Conservation (phyloP, 2,329 filamentous ascomycete species). For the Fusarium irregulare region DNA sequence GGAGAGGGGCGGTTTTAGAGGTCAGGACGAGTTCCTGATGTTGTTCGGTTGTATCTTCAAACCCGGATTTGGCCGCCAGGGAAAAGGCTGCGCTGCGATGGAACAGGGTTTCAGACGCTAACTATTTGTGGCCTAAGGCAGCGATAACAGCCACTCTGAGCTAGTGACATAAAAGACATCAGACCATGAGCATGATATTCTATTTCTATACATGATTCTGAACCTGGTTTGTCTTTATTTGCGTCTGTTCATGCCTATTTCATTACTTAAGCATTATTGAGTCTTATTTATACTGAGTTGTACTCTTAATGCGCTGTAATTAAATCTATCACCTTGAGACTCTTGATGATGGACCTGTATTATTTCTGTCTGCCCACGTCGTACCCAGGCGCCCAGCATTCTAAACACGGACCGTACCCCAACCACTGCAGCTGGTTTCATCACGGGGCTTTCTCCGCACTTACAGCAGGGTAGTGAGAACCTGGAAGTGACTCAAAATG, state of each 20-base stretch:
- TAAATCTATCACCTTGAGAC: background rate
- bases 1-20: slow-evolving; percentile 35
- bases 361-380: background rate
- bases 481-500: slow-evolving; percentile 35
- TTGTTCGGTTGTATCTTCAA: slow-evolving; percentile 50
- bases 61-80: slow-evolving; percentile 53
- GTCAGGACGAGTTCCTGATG: slow-evolving; percentile 50
- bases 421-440: slow-evolving; percentile 32
- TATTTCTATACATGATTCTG: background rate
- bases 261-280: too few relatives aligned
- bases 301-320: background rate
- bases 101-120: slow-evolving; percentile 43
- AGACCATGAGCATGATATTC: background rate
- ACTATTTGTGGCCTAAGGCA: slow-evolving; percentile 53
- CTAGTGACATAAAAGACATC: slow-evolving; percentile 7
- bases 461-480: slow-evolving; percentile 23
- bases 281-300: too few relatives aligned
- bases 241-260: too few relatives aligned
- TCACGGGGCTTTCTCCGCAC: slow-evolving; percentile 42
- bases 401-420: slow-evolving; percentile 14
- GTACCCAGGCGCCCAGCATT: background rate
- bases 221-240: background rate
- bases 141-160: slow-evolving; percentile 42
- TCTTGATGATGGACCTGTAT: background rate
- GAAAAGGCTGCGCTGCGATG: slow-evolving; percentile 50